Conservation (phyloP, 495 filamentous ascomycete species). For the Haplographium delicatum region DNA sequence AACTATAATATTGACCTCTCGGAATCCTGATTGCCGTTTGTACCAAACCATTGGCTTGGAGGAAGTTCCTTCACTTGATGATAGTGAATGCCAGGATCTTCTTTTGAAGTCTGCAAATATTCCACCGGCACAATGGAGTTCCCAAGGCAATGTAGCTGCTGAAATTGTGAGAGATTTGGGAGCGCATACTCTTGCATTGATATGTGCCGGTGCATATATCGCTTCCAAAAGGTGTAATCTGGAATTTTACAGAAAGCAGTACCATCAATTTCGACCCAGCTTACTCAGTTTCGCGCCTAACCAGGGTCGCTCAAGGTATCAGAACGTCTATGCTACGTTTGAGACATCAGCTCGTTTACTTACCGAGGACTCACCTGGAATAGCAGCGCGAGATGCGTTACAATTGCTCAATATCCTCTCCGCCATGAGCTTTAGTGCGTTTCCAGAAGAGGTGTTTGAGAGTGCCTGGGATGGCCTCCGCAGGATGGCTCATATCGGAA, state of each 20-base stretch:
- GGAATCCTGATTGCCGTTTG: conserved; percentile 25
- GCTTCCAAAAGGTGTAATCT: conserved; percentile 13
- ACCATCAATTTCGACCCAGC: conserved; percentile 8
- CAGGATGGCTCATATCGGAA: not conserved
- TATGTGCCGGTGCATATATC: conserved; percentile 33
- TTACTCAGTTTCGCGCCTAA: conserved; percentile 6
- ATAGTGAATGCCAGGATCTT: conserved; percentile 30
- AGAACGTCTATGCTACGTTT: conserved; percentile 21
- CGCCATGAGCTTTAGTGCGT: conserved; percentile 29
- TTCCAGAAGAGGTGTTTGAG: conserved; percentile 28
- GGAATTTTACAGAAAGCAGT: conserved; percentile 23
- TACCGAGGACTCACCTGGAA: conserved; percentile 18
- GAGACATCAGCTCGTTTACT: conserved; percentile 13
- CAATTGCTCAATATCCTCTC: conserved; percentile 35
- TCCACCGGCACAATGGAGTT: conserved; percentile 19
- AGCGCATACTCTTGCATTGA: conserved; percentile 31
- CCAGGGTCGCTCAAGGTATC: conserved; percentile 13
- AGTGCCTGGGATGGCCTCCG: conserved; percentile 11
- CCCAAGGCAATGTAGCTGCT: conserved; percentile 14
- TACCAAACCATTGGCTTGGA: conserved; percentile 30
- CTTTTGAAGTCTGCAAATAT: conserved; percentile 32
- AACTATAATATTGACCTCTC: conserved; percentile 34
- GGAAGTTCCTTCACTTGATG: conserved; percentile 29
- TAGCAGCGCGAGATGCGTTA: conserved; percentile 29
- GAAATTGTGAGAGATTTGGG: conserved; percentile 28